These are phyloP conservation scores for Iberis pinnata DNA, from an alignment of 345 rosid species.

Conservation along the genomic window DNA sequence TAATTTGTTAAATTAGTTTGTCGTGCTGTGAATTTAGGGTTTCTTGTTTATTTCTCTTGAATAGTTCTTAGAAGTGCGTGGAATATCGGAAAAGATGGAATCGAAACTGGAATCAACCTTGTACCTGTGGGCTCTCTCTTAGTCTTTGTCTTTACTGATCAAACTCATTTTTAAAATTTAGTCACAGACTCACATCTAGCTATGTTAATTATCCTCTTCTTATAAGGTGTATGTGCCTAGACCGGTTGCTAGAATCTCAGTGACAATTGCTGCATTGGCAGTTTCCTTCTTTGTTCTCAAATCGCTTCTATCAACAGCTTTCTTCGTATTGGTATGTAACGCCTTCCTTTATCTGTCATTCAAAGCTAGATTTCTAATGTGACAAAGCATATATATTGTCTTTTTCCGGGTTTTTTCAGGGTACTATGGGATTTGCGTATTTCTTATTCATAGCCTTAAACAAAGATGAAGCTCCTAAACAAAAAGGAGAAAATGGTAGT, in stretches of 20 bases:
- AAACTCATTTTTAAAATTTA: background rate
- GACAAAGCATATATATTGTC: too few relatives aligned
- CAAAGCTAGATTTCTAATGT: too few relatives aligned
- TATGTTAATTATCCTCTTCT: background rate
- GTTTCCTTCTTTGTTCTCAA: conserved; percentile 51
- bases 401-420: conserved; percentile 48
- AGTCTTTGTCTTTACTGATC: background rate
- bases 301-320: conserved; percentile 67
- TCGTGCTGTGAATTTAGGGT: background rate
- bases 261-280: conserved; percentile 40
- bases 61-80: conserved; percentile 66
- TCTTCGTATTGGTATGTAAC: conserved; percentile 68
- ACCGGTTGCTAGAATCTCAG: conserved; percentile 54
- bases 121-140: conserved; percentile 67
- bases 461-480: conserved; percentile 59
- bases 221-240: conserved; percentile 51
- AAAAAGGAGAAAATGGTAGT: conserved; percentile 30
- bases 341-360: too few relatives aligned
- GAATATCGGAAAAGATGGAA: conserved; percentile 79
- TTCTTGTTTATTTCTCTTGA: background rate
- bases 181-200: background rate
- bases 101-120: conserved; percentile 70
- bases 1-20: background rate
- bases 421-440: conserved; percentile 84
- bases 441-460: conserved; percentile 76